These are phyloP conservation scores for Lithospermum erythrorhizon DNA, from an alignment of 257 asterid genomes.

Conservation along the genomic window DNA sequence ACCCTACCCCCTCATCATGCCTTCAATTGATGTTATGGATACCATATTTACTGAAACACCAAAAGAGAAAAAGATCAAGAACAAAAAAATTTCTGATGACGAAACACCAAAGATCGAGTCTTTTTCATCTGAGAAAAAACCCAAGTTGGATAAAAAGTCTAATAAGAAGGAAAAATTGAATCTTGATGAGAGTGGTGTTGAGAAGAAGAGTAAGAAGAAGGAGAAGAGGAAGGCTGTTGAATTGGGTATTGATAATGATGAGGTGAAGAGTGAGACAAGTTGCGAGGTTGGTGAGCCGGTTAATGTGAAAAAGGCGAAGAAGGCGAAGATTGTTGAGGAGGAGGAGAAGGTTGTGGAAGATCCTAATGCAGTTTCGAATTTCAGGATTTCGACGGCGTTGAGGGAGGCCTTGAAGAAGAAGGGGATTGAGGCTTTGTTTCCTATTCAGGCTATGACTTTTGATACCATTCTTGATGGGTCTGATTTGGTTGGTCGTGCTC, in stretches of 20 bases:
- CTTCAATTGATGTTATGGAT: background rate
- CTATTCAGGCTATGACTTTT: slow-evolving; percentile 91
- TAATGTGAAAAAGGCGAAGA: slow-evolving; percentile 10
- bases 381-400: slow-evolving; percentile 19
- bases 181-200: slow-evolving; percentile 1
- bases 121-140: no score
- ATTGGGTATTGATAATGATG: background rate
- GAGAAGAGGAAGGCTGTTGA: background rate
- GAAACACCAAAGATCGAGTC: no score
- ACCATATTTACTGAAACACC: background rate
- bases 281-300: background rate
- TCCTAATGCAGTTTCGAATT: slow-evolving; percentile 18
- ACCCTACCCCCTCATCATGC: background rate
- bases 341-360: slow-evolving; percentile 6
- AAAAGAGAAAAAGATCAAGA: background rate
- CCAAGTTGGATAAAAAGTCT: background rate
- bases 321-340: slow-evolving; percentile 5
- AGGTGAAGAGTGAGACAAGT: background rate
- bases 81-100: background rate
- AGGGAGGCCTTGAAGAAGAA: slow-evolving; percentile 21
- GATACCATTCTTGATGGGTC: slow-evolving; percentile 58
- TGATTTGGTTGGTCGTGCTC: slow-evolving; percentile 90
- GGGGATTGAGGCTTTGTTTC: slow-evolving; percentile 63
- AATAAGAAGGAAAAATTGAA: background rate
- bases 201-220: background rate